These are phyloP conservation scores for Fusarium falciforme DNA, from an alignment of 2,329 filamentous ascomycete species.

Conservation along the genomic window DNA sequence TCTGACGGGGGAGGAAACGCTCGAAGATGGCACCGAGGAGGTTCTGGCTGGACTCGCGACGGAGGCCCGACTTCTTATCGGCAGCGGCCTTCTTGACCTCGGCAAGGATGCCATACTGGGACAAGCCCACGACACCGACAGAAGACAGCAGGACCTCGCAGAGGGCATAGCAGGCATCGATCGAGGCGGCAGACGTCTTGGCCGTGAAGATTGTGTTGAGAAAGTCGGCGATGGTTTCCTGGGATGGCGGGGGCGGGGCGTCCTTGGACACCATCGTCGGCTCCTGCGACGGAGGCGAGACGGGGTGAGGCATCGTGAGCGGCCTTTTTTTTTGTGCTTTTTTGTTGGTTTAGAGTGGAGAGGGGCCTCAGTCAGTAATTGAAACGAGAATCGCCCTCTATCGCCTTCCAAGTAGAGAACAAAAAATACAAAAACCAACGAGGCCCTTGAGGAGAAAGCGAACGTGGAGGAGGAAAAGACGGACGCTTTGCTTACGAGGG, in stretches of 20 bases:
- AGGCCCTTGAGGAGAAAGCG: constrained; percentile 40
- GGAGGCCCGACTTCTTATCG: constrained; percentile 92
- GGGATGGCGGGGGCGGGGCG: constrained; percentile 68
- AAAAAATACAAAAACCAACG: constrained; percentile 40
- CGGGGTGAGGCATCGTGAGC: constrained; percentile 60
- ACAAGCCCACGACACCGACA: constrained; percentile 65
- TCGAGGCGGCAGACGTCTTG: constrained; percentile 74
- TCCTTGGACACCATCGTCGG: constrained; percentile 58
- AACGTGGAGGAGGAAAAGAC: constrained; percentile 31
- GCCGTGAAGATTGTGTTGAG: constrained; percentile 76
- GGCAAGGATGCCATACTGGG: constrained; percentile 64
- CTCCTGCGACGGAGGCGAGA: constrained; percentile 56
- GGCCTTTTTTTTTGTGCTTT: constrained; percentile 9
- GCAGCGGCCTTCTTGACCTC: constrained; percentile 78
- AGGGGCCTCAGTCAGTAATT: constrained; percentile 36
- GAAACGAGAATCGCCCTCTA: not conserved
- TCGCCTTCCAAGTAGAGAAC: constrained; percentile 10
- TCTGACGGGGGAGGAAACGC: constrained; percentile 82
- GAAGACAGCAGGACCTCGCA: constrained; percentile 68
- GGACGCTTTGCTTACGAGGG: constrained; percentile 32
- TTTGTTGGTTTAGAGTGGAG: not conserved
- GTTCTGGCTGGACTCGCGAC: constrained; percentile 93
- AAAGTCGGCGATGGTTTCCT: constrained; percentile 73
- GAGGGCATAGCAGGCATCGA: constrained; percentile 72
- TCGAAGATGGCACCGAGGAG: constrained; percentile 94